phyloP scores from a whole-genome alignment of 2,329 filamentous ascomycete genomes.

The Colletotrichum lupini region DNA sequence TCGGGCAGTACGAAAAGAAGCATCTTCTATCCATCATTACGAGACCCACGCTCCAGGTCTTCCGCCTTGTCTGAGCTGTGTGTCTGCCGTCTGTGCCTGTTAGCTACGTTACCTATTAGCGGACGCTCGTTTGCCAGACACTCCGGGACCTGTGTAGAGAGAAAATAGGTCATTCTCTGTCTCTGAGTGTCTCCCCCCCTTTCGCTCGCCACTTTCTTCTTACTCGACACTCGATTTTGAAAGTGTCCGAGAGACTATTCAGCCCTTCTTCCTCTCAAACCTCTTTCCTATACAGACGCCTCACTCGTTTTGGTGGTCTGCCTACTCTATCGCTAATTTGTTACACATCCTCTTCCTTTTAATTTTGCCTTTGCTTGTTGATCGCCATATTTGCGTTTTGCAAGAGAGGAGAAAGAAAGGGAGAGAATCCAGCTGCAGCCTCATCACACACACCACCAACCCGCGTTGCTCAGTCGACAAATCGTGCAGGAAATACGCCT shows the following conservation, averaged over 20 bases:
- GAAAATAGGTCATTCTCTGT: slow-evolving; percentile 17
- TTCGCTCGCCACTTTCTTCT: slow-evolving; percentile 37
- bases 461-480: slow-evolving; percentile 32
- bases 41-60: slow-evolving; percentile 26
- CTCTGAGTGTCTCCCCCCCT: slow-evolving; percentile 2
- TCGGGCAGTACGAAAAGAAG: not conserved
- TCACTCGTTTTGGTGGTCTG: slow-evolving; percentile 71
- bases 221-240: slow-evolving; percentile 7
- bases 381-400: slow-evolving; percentile 5
- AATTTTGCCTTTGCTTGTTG: not conserved
- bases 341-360: slow-evolving; percentile 36
- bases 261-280: slow-evolving; percentile 38
- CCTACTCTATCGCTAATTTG: slow-evolving; percentile 49
- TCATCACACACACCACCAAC: slow-evolving; percentile 6
- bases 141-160: not conserved
- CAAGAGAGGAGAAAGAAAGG: slow-evolving; percentile 18
- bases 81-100: not conserved
- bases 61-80: not conserved
- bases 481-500: slow-evolving; percentile 14
- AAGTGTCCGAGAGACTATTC: slow-evolving; percentile 29
- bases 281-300: slow-evolving; percentile 49
- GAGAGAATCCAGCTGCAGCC: slow-evolving; percentile 17
- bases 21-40: slow-evolving; percentile 22
- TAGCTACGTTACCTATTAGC: slow-evolving; percentile 1
- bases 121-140: not conserved